Evolutionary conservation across 208 protist species (phyloP).

Genomic region (Leishmania amazonensis): DNA sequence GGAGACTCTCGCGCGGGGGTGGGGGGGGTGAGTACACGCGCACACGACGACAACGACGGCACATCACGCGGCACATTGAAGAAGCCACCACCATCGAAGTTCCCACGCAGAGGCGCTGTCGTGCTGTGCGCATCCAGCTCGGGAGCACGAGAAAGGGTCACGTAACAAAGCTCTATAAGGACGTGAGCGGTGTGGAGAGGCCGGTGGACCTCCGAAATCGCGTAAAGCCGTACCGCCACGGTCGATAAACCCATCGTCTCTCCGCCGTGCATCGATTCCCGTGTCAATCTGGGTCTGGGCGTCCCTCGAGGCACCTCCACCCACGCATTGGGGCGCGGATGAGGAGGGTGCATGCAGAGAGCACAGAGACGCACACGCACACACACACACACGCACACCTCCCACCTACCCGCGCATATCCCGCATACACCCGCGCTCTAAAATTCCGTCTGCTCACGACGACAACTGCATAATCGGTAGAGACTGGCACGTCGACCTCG

Average conservation of each 20-base stretch:
- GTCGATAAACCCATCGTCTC: no score
- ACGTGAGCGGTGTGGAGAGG: background rate
- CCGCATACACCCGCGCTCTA: background rate
- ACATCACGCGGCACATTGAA: no score
- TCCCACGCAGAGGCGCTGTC: background rate
- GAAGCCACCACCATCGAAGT: no score
- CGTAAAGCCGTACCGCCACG: no score
- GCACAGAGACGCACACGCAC: background rate
- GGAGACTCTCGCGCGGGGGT: background rate
- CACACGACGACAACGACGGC: no score
- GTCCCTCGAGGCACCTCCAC: background rate
- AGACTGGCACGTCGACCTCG: background rate
- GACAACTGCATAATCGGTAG: background rate
- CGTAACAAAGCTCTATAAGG: background rate
- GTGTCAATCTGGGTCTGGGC: no score
- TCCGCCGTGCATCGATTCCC: no score
- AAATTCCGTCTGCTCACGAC: background rate
- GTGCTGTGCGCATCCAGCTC: background rate
- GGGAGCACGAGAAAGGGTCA: background rate
- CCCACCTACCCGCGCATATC: background rate
- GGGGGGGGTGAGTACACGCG: no score
- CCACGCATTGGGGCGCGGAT: background rate
- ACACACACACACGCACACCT: background rate
- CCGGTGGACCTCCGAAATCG: no score
- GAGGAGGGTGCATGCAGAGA: background rate